These are phyloP conservation scores for Apiosordaria backusii DNA, from an alignment of 495 filamentous ascomycete genomes.

Conservation along the genomic window DNA sequence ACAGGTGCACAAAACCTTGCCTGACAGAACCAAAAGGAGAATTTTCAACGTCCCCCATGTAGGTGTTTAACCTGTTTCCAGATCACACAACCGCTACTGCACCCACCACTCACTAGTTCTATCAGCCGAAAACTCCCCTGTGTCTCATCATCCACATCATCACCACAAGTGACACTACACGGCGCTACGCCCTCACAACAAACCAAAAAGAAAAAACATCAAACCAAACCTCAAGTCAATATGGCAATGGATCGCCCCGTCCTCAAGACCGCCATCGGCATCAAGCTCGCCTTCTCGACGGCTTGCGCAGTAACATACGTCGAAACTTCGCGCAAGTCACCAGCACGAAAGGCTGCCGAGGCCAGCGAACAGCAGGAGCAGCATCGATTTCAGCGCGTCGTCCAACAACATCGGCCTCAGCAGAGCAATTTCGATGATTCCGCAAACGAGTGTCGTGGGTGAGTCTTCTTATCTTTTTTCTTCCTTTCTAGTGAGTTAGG, in stretches of 20 bases:
- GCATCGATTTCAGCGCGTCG: neutral
- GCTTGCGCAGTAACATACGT: neutral
- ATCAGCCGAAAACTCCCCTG: neutral
- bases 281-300: neutral
- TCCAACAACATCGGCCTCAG: neutral
- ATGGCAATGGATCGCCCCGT: neutral
- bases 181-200: neutral
- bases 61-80: neutral
- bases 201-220: too few species aligned
- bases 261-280: neutral
- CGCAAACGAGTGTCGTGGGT: too few species aligned
- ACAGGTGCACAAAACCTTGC: neutral
- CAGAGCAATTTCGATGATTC: neutral
- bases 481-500: neutral
- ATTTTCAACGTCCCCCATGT: neutral
- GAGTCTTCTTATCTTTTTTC: neutral
- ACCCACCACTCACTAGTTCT: neutral
- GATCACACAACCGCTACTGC: neutral
- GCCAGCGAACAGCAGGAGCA: neutral
- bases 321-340: neutral
- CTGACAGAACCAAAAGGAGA: neutral
- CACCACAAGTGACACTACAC: neutral
- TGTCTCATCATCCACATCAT: neutral
- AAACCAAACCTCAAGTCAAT: neutral
- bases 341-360: neutral